phyloP scores from a whole-genome alignment of 1,139 yeast genomes.

The Yamadazyma dendronema region DNA sequence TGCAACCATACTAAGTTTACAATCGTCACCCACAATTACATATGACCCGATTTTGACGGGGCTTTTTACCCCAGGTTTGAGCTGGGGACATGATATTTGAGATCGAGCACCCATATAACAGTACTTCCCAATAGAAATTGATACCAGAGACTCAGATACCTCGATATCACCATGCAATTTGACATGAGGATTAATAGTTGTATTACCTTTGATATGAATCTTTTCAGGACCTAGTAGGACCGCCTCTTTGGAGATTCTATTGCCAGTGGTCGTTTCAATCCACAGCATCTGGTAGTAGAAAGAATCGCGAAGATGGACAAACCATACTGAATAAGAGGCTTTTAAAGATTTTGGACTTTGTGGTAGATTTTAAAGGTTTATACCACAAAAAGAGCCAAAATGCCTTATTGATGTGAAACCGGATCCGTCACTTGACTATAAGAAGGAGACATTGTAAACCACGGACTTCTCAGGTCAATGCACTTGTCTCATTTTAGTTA shows the following conservation, averaged over 20 bases:
- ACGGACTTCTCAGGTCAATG: too few relatives aligned
- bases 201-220: slow-evolving; percentile 31
- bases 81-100: slow-evolving; percentile 15
- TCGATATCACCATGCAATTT: slow-evolving; percentile 40
- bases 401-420: too few relatives aligned
- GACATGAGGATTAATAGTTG: slow-evolving; percentile 31
- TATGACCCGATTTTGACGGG: slow-evolving; percentile 56
- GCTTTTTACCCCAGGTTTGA: slow-evolving; percentile 16
- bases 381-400: too few relatives aligned
- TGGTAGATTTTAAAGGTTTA: too few relatives aligned
- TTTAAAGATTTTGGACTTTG: too few relatives aligned
- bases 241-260: slow-evolving; percentile 53
- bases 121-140: slow-evolving; percentile 54
- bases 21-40: slow-evolving; percentile 48
- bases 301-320: not conserved
- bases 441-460: too few relatives aligned
- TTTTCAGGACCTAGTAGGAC: slow-evolving; percentile 23
- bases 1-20: slow-evolving; percentile 42
- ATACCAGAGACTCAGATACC: slow-evolving; percentile 20
- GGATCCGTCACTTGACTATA: too few relatives aligned
- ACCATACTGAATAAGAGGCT: too few relatives aligned
- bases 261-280: slow-evolving; percentile 54
- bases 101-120: slow-evolving; percentile 36
- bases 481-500: too few relatives aligned
- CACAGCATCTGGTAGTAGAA: too few relatives aligned